phyloP scores from a whole-genome alignment of 805 yeast species.

The Ogataea corticis region DNA sequence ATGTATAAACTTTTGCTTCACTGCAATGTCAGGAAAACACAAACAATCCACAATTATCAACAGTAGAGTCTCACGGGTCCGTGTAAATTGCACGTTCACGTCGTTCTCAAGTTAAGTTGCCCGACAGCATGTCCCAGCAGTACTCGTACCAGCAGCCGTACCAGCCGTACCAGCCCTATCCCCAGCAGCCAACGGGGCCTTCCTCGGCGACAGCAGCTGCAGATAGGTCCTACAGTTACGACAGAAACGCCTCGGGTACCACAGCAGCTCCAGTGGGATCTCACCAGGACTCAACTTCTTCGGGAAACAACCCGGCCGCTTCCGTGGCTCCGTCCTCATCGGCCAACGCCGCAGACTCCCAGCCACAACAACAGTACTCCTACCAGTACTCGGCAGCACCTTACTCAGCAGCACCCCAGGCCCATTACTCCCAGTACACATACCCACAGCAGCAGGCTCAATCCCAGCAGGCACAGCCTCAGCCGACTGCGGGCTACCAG shows the following conservation, averaged over 20 bases:
- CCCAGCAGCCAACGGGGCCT: background rate
- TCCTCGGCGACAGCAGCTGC: background rate
- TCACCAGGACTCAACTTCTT: no score
- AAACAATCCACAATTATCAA: no score
- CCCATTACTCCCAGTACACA: conserved; percentile 20
- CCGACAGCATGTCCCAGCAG: conserved; percentile 9
- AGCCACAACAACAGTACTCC: conserved; percentile 9
- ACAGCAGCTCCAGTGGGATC: background rate
- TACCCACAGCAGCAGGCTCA: conserved; percentile 18
- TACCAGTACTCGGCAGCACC: conserved; percentile 14
- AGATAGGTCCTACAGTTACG: conserved; percentile 6
- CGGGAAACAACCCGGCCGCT: no score
- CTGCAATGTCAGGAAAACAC: no score
- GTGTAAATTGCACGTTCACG: no score
- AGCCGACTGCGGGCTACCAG: conserved; percentile 12
- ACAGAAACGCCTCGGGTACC: background rate
- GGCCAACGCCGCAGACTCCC: conserved; percentile 3
- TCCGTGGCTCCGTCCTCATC: background rate
- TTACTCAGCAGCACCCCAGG: conserved; percentile 14
- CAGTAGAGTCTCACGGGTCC: no score
- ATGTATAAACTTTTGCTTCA: no score
- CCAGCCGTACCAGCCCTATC: conserved; percentile 6
- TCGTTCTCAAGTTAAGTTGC: background rate
- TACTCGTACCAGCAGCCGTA: conserved; percentile 11
- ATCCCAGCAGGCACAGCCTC: conserved; percentile 18